Conservation (phyloP, 148 eudicot genomes). For the Camellia sinensis region DNA sequence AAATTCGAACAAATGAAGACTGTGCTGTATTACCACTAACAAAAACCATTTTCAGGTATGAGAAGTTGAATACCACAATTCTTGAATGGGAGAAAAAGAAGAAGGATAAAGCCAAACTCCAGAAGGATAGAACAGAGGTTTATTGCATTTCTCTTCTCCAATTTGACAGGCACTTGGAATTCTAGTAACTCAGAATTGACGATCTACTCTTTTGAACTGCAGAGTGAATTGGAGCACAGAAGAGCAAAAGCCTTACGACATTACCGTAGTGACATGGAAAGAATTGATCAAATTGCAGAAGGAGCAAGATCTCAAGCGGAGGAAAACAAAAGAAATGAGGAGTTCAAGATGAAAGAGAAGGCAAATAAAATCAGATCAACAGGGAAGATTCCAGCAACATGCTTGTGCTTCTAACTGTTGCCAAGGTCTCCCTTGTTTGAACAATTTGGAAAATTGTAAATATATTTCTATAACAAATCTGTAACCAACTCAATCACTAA, state of each 20-base stretch:
- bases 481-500: conserved; percentile 11
- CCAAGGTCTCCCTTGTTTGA: conserved; percentile 2
- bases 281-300: conserved; percentile 54
- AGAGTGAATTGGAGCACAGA: conserved; percentile 50
- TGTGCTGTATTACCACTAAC: neutral
- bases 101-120: conserved; percentile 59
- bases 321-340: conserved; percentile 60
- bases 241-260: conserved; percentile 49
- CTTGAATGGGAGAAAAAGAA: conserved; percentile 78
- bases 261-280: conserved; percentile 48
- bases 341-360: conserved; percentile 68
- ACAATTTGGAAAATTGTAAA: conserved; percentile 10
- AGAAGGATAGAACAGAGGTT: conserved; percentile 59
- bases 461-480: neutral
- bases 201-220: conserved; percentile 28
- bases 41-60: conserved; percentile 48
- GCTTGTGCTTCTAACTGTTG: conserved; percentile 54
- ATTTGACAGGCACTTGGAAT: conserved; percentile 12
- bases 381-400: conserved; percentile 68
- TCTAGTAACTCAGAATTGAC: conserved; percentile 10
- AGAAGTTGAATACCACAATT: conserved; percentile 53
- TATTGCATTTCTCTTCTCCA: conserved; percentile 9
- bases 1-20: neutral
- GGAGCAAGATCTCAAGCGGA: conserved; percentile 82
- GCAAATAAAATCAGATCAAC: conserved; percentile 69